Percentiles rank a stretch among this genome's conserved stretches.
Conservation (phyloP, 176 grass and related monocot genomes). For the Eremochloa ophiuroides region DNA sequence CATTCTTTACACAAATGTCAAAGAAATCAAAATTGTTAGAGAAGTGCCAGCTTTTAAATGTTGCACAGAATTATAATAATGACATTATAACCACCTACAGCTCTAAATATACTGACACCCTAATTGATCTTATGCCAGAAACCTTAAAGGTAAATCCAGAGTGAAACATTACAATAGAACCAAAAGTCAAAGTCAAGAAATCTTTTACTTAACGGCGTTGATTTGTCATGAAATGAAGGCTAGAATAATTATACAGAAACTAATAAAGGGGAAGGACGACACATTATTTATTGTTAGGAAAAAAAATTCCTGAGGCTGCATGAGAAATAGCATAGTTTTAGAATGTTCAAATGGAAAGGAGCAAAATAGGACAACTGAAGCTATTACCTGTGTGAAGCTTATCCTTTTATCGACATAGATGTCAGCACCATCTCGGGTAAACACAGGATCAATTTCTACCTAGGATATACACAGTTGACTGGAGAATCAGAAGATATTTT, state of each 20-base stretch:
- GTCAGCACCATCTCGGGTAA: constrained; percentile 82
- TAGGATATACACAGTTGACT: constrained; percentile 31
- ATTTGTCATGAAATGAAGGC: neutral
- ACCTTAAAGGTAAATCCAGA: neutral
- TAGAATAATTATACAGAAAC: neutral
- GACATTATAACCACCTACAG: constrained; percentile 4
- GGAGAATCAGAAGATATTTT: constrained; percentile 28
- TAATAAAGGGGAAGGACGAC: neutral
- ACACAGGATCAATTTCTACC: constrained; percentile 79
- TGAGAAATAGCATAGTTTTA: neutral
- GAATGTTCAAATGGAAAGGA: constrained; percentile 7
- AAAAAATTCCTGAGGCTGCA: constrained; percentile 5
- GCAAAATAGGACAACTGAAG: constrained; percentile 12
- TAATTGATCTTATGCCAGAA: neutral
- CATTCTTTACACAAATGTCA: neutral
- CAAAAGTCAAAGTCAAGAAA: neutral
- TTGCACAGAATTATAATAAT: neutral
- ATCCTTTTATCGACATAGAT: constrained; percentile 73
- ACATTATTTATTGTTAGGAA: neutral
- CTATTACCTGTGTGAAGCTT: constrained; percentile 81
- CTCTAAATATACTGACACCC: neutral
- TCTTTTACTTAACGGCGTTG: constrained; percentile 2
- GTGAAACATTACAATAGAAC: neutral
- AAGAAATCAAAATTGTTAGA: neutral
- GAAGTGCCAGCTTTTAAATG: neutral